phyloP scores from a whole-genome alignment of 805 yeast genomes.

The Monosporozyma unispora region DNA sequence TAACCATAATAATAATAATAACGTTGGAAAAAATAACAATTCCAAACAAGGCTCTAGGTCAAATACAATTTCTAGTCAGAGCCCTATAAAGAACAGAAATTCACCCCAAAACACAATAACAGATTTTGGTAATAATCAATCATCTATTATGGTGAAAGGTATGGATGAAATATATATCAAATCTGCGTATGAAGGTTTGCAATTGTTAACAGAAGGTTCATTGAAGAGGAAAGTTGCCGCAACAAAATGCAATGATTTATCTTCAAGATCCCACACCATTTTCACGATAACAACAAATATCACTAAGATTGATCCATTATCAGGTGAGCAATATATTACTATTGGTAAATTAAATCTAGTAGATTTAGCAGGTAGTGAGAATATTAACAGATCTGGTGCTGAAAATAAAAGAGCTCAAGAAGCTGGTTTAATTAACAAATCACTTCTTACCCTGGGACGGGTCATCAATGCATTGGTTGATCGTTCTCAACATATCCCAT shows the following conservation, averaged over 20 bases:
- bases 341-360: conserved; percentile 72
- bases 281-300: conserved; percentile 59
- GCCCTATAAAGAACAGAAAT: not conserved
- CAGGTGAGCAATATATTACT: conserved; percentile 42
- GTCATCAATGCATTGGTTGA: conserved; percentile 71
- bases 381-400: conserved; percentile 77
- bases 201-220: conserved; percentile 48
- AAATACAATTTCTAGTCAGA: not conserved
- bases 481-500: conserved; percentile 63
- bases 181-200: conserved; percentile 43
- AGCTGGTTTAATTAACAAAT: conserved; percentile 85
- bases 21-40: not conserved
- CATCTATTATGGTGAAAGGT: conserved; percentile 45
- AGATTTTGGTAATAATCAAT: conserved; percentile 2
- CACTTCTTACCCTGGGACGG: conserved; percentile 74
- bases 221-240: conserved; percentile 62
- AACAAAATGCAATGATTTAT: conserved; percentile 66
- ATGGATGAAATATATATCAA: conserved; percentile 46
- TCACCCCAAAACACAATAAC: not conserved
- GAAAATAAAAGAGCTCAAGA: conserved; percentile 76
- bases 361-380: conserved; percentile 93
- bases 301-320: conserved; percentile 38
- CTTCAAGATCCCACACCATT: conserved; percentile 74
- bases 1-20: conserved; percentile 1
- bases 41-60: not conserved